These are phyloP conservation scores for Fennellomyces sp. DNA, from an alignment of 371 early-diverging fungal species.

Conservation along the genomic window DNA sequence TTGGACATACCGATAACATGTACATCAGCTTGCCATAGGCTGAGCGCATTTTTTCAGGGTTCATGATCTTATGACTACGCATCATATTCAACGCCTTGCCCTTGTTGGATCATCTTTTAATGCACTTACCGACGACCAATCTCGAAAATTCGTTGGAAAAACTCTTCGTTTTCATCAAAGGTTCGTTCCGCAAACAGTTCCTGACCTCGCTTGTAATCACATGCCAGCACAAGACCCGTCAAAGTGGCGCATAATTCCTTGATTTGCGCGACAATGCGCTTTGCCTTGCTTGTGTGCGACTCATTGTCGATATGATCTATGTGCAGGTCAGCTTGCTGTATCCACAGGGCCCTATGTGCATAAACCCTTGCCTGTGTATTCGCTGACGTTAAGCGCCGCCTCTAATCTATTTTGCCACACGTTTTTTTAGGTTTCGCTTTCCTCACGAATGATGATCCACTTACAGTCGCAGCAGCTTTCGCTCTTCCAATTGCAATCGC, in stretches of 20 bases:
- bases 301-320: constrained; percentile 93
- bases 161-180: constrained; percentile 86
- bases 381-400: constrained; percentile 92
- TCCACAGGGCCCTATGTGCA: background rate
- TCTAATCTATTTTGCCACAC: constrained; percentile 58
- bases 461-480: constrained; percentile 86
- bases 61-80: constrained; percentile 91
- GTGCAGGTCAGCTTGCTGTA: background rate
- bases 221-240: constrained; percentile 84
- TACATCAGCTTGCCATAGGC: constrained; percentile 96
- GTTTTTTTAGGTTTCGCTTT: constrained; percentile 3
- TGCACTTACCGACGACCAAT: constrained; percentile 78
- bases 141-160: constrained; percentile 92
- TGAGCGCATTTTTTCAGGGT: constrained; percentile 95
- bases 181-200: constrained; percentile 81
- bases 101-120: background rate
- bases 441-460: background rate
- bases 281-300: constrained; percentile 79
- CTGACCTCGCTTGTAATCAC: constrained; percentile 88
- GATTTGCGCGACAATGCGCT: constrained; percentile 93
- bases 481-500: constrained; percentile 83
- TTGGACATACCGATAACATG: constrained; percentile 68
- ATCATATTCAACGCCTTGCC: background rate
- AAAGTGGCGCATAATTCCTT: constrained; percentile 93
- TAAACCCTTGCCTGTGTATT: constrained; percentile 44